Conservation (phyloP, 176 grass and related monocot species). For the Carex scoparia region DNA sequence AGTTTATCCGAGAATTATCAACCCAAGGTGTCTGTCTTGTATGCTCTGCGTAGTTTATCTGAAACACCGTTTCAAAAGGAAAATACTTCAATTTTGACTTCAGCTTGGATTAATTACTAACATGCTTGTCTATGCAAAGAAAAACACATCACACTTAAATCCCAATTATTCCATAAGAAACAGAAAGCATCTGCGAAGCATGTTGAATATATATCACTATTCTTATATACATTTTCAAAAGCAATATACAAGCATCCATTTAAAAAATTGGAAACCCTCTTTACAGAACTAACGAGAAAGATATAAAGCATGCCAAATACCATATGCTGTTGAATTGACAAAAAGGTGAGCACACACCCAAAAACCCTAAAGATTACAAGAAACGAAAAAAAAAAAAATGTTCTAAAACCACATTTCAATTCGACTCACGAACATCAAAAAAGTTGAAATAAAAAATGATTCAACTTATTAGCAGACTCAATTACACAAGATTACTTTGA, state of each 20-base stretch:
- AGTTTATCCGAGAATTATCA: too few relatives aligned
- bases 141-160: neutral
- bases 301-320: neutral
- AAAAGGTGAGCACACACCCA: neutral
- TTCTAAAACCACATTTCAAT: neutral
- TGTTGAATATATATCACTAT: neutral
- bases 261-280: neutral
- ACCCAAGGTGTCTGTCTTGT: too few relatives aligned
- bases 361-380: neutral
- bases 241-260: constrained; percentile 5
- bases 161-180: neutral
- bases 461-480: constrained; percentile 1
- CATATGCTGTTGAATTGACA: neutral
- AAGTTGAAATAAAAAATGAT: constrained; percentile 19
- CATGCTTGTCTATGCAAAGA: neutral
- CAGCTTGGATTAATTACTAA: neutral
- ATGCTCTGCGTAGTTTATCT: too few relatives aligned
- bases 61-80: too few relatives aligned
- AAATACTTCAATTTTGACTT: too few relatives aligned
- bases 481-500: neutral
- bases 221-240: neutral
- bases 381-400: neutral
- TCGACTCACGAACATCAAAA: neutral
- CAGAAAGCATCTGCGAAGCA: neutral
- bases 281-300: constrained; percentile 1